Conservation (phyloP, 345 rosid genomes). For the Brassica cretica region DNA sequence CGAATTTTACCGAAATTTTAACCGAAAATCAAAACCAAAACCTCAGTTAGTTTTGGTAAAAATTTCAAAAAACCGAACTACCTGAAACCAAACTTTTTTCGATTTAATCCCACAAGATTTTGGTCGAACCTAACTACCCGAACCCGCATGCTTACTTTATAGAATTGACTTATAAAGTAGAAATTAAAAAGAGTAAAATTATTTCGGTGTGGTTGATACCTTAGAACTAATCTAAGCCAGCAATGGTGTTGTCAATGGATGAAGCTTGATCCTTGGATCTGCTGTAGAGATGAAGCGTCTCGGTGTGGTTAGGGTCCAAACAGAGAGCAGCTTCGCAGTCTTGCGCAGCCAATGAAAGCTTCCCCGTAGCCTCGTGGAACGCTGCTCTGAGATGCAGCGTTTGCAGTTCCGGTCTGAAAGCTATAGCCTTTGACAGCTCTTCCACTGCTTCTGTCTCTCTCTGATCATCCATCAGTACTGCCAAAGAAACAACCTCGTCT, state of each 20-base stretch:
- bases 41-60: no score
- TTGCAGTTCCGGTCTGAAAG: constrained; percentile 85
- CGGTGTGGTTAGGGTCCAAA: constrained; percentile 73
- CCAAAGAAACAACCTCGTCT: no score
- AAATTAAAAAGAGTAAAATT: neutral
- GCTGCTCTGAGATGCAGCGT: constrained; percentile 97
- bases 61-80: no score
- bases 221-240: constrained; percentile 27
- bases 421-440: constrained; percentile 85
- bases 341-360: constrained; percentile 54
- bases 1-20: no score
- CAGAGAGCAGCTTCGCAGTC: constrained; percentile 96
- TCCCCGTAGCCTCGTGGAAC: constrained; percentile 78
- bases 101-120: no score
- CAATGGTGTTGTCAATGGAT: constrained; percentile 40
- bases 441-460: constrained; percentile 79
- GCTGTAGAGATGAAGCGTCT: constrained; percentile 70
- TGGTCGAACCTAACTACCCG: no score
- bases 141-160: no score
- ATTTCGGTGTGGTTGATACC: constrained; percentile 14
- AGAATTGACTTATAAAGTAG: neutral
- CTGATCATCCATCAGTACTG: constrained; percentile 95
- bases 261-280: constrained; percentile 54
- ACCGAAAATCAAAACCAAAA: no score
- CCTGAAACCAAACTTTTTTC: no score